A percentile compares a stretch with the other conserved stretches of the same genome.
Conservation (phyloP, 805 yeast species). For the Vanderwaltozyma polyspora region DNA sequence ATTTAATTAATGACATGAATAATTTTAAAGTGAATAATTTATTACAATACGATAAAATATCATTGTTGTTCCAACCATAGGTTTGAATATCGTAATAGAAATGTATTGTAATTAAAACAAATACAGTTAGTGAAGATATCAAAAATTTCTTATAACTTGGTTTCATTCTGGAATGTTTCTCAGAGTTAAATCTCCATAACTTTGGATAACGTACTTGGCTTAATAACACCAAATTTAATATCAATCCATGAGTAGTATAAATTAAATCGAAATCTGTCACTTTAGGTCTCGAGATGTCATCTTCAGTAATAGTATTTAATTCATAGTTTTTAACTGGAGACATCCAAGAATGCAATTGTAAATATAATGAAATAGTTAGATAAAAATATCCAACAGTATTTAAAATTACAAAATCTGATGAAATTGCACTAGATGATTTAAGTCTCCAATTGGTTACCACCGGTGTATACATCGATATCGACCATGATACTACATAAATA, state of each 20-base stretch:
- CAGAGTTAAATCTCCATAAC: conserved; percentile 28
- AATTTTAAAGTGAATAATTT: conserved; percentile 30
- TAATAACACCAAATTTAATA: conserved; percentile 30
- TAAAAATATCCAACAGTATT: conserved; percentile 39
- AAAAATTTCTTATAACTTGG: conserved; percentile 15
- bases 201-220: conserved; percentile 30
- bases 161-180: conserved; percentile 15
- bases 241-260: conserved; percentile 38
- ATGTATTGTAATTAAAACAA: conserved; percentile 8
- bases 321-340: conserved; percentile 9
- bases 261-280: conserved; percentile 35
- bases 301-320: conserved; percentile 2
- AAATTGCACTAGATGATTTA: conserved; percentile 37
- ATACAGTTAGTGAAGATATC: conserved; percentile 8
- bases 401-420: conserved; percentile 36
- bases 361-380: conserved; percentile 31
- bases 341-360: conserved; percentile 32
- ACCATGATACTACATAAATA: conserved; percentile 33
- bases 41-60: conserved; percentile 18
- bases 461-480: conserved; percentile 42
- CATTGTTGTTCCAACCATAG: conserved; percentile 15
- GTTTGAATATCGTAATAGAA: conserved; percentile 6
- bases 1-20: conserved; percentile 38
- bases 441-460: conserved; percentile 31
- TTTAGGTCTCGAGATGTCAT: conserved; percentile 24